Base-by-base conservation (phyloP, 2,329 filamentous ascomycete species). In the Neonectria faginata region DNA sequence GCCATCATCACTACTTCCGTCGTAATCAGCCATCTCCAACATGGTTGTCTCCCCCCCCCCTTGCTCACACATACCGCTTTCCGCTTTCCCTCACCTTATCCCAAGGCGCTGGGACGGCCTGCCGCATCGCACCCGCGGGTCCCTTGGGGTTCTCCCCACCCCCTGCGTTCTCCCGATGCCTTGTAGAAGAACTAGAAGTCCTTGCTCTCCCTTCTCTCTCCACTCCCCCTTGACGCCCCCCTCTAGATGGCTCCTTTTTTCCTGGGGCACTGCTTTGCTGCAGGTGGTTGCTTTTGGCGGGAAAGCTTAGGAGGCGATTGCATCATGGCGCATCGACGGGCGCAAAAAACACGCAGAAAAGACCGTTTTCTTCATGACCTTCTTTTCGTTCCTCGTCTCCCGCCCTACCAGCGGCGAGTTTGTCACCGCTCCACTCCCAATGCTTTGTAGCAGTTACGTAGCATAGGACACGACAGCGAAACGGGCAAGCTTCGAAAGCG, bases 21-120 rank as follows among this genome's bases (percentile, higher is more conserved):
- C 48, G 48, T 51, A 22, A 33, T 51, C 48, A 36, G 10, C 5
- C 48, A 33, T 54, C 57, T 48, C 60, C n/a, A 52, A 64, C 57
- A 29, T 14, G 54, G 45, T 29, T 45, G 39, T 25, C 25, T 55
- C 20, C 56, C 56, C 57, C 56, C 20, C 56, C 56, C 57, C 56
- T 60, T 60, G 57, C 50, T 57, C 51, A 14, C n/a, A 39, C 36
- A 39, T 39, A n/a, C 41, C 57, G 48, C 41, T 18, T 56, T 62
- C 62, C 58, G 51, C 31, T 48, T 59, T 65, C 55, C 57, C 54
- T 60, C 64, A 62, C 64, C 64, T 58, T 59, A 56, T 59, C 54
- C 61, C 67, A 63, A 58, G 12, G 57, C 57, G 64, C 66, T 63
- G 27, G 60, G 56, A 67, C 52, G 55, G 52, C 54, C 44, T 70